These are phyloP conservation scores for Plectranthus barbatus DNA, from an alignment of 257 asterid species.

Conservation along the genomic window DNA sequence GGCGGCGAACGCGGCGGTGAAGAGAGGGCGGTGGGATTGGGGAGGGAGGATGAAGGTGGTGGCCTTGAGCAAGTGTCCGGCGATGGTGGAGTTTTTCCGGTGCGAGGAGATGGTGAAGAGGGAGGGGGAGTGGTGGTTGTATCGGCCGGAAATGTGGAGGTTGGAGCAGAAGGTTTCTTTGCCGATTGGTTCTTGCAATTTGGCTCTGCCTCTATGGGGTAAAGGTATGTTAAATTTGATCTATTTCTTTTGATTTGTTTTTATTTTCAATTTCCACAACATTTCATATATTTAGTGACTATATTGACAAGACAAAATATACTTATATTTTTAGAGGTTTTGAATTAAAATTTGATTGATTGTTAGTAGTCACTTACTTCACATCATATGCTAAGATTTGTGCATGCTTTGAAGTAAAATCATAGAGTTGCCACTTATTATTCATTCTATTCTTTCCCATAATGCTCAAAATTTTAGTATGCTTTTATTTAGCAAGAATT, in stretches of 20 bases:
- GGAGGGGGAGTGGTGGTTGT: constrained; percentile 90
- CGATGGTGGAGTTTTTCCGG: constrained; percentile 77
- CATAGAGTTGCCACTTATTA: too few relatives aligned
- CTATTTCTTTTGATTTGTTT: too few relatives aligned
- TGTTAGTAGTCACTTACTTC: background rate
- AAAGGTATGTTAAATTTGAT: constrained; percentile 63
- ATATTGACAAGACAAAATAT: too few relatives aligned
- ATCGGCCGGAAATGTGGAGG: constrained; percentile 37
- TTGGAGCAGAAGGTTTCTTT: constrained; percentile 52
- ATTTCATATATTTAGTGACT: too few relatives aligned
- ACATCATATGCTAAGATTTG: too few relatives aligned
- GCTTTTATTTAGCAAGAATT: too few relatives aligned
- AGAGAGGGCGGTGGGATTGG: constrained; percentile 49
- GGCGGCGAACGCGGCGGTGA: constrained; percentile 60
- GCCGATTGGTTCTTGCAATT: constrained; percentile 83
- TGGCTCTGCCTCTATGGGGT: constrained; percentile 91
- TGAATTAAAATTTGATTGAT: background rate
- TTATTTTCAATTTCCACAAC: too few relatives aligned
- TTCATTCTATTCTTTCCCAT: too few relatives aligned
- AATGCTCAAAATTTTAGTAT: too few relatives aligned
- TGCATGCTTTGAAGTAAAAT: background rate
- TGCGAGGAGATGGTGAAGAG: constrained; percentile 58
- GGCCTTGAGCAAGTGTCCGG: constrained; percentile 58
- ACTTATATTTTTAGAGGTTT: background rate
- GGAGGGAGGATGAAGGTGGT: constrained; percentile 48